phyloP scores from a whole-genome alignment of 2,329 filamentous ascomycete species.

The Alternaria sp. region DNA sequence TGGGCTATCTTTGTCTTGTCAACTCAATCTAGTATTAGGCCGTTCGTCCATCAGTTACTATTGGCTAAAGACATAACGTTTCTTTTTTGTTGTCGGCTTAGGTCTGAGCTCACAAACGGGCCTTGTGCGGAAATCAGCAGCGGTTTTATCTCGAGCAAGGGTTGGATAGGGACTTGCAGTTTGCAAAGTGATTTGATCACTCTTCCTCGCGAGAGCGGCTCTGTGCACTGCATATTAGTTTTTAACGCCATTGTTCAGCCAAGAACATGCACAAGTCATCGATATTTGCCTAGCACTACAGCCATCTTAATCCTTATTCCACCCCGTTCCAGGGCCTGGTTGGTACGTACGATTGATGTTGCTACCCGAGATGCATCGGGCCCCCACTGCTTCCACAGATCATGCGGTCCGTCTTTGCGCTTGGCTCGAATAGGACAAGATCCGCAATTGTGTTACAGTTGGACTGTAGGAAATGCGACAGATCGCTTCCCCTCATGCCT shows the following conservation, averaged over 20 bases:
- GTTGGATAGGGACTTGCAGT: background rate
- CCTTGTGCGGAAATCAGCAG: background rate
- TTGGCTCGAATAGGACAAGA: no score
- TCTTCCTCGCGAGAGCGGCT: background rate
- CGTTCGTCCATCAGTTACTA: background rate
- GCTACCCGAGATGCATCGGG: slow-evolving; percentile 1
- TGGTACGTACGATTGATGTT: background rate
- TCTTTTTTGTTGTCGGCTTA: background rate
- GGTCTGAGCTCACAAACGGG: background rate
- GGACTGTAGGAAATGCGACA: no score
- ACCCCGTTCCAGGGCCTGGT: background rate
- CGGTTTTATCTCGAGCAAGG: background rate
- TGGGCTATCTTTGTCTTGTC: background rate
- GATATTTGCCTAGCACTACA: background rate
- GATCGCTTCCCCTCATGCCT: no score
- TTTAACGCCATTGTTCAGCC: background rate
- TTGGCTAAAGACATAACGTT: background rate
- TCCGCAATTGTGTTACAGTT: no score
- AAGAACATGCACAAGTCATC: background rate
- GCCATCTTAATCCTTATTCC: background rate
- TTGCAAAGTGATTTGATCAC: background rate
- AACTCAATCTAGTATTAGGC: background rate
- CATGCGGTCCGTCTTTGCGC: background rate
- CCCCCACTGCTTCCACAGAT: background rate
- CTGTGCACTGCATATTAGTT: background rate